Base-by-base conservation (phyloP, 805 yeast genomes). In the Danielia oregonensis region DNA sequence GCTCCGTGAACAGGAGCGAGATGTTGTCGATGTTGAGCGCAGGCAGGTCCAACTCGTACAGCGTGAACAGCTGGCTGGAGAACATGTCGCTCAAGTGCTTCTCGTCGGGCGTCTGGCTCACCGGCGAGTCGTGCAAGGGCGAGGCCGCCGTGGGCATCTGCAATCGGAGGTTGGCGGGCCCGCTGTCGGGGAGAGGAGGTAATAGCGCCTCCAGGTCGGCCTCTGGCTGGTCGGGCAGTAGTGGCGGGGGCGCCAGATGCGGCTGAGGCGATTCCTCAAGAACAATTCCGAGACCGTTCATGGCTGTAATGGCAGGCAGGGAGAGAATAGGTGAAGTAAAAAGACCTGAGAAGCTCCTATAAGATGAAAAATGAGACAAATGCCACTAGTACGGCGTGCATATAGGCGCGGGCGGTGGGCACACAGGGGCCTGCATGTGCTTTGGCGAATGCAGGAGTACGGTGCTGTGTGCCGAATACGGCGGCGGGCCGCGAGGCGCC, bases 41-140 rank as follows among this genome's bases (percentile, higher is more conserved):
- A 30, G 46, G 57, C 33, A 46, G 50, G 39, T 59, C 62, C 37
- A 55, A 39, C 30, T 51, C 63, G 36, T 50, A 56, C 35, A 46
- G 49, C 17, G 48, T 46, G 17, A 33, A 41, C 23, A 36, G 34
- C 10, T 35, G 36, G 32, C 35, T 32, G n/a, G 37, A 35, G 13
- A 29, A 30, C 29, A 39, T 35, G 37, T 30, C 33, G 29, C 14
- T 23, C n/a, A 26, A 13, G 27, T 32, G 18, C 24, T 34, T 44
- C 29, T 27, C 32, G 30, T 31, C 45, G 14, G 33, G 19, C 26
- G 35, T 10, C 11, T 24, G 5, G 14, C 35, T 8, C 24, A 21
- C 4, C 18, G 15, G 13, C 22, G 13, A 15, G 15, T 17, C 19
- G 21, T 17, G 23, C 17, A 19, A 10, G 13, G 10, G 25, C 5